Conservation (phyloP, 2,329 filamentous ascomycete species). For the Colletotrichum caudatum region DNA sequence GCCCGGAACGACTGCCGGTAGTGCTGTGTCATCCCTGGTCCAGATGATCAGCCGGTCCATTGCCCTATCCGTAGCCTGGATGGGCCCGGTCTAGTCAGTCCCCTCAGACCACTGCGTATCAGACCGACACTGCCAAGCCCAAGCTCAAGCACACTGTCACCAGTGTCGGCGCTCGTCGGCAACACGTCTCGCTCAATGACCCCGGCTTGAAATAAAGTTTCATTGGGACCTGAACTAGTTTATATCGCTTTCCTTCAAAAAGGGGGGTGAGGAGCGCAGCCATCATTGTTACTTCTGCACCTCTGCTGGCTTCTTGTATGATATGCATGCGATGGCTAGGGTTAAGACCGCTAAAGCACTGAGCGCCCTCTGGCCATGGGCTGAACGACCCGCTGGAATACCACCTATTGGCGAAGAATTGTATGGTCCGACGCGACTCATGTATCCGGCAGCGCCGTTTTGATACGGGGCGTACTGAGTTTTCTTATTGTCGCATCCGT, state of each 20-base stretch:
- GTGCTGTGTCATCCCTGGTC: neutral
- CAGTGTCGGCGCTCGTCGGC: constrained; percentile 34
- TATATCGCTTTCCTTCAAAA: constrained; percentile 13
- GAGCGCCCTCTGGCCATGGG: constrained; percentile 3
- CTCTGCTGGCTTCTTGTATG: too few relatives aligned
- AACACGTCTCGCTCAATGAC: constrained; percentile 22
- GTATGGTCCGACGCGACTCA: constrained; percentile 39
- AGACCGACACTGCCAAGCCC: constrained; percentile 34
- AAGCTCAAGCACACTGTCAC: constrained; percentile 38
- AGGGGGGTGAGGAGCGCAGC: constrained; percentile 4
- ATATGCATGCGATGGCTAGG: too few relatives aligned
- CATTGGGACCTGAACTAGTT: neutral
- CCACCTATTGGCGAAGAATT: constrained; percentile 23
- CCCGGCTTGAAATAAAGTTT: constrained; percentile 7
- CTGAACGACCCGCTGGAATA: neutral
- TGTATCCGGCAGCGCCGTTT: constrained; percentile 34
- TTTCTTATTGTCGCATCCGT: neutral
- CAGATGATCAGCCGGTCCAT: neutral
- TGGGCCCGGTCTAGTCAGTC: neutral
- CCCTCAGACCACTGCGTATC: neutral
- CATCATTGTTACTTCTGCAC: neutral
- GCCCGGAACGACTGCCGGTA: neutral
- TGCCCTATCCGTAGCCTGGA: neutral
- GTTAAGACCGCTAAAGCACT: too few relatives aligned
- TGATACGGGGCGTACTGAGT: constrained; percentile 15